Base-by-base conservation (phyloP, 257 asterid species). In the Scutellaria baicalensis region DNA sequence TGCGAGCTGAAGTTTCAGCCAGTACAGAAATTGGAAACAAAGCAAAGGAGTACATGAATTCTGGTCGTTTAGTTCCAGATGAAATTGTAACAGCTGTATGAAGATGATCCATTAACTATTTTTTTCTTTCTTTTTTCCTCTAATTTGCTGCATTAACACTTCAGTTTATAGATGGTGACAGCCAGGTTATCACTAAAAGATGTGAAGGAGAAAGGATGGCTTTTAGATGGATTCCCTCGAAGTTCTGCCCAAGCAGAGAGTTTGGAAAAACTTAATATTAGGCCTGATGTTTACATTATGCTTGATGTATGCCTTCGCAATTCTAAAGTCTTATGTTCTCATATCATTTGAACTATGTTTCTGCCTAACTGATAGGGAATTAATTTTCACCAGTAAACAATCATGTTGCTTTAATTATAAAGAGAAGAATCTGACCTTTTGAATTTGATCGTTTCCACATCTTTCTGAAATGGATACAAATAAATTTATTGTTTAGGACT, bases 121-220 rank as follows among this genome's bases (percentile, higher is more conserved):
- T 62, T 12, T n/a, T 60, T 43, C 55, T 79, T 71, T 59, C 14
- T 38, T 74, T 71, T 51, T 20, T 43, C 27, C 1, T 23, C 27
- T 18, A 74, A 64, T 39, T 40, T 40, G 58, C 60, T 68, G 49
- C 43, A 66, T 60, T 73, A 72, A 69, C 47, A 50, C 52, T 77
- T 72, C 61, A 38, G 68, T 51, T 74, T 78, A 44, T 80, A 90
- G 98, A 93, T 93, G 96, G 98, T 90, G 74, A 91, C 85, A 73
- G 59, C 93, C 39, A 81, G 97, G 63, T 74, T 93, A 68, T 85
- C 96, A 23, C 78, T 72, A 58, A 75, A 83, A 73, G 98, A 93
- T 80, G 96, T 88, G 62, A 85, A 86, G 84, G 95, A 90, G 84
- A 90, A 87, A 68, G 98, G 98, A 38, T 93, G 98, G 98, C 96